A percentile compares a stretch with the other conserved stretches of the same genome.
These are phyloP conservation scores for Auriscalpium microsporum DNA, from an alignment of 768 basidiomycete species.

Conservation along the genomic window DNA sequence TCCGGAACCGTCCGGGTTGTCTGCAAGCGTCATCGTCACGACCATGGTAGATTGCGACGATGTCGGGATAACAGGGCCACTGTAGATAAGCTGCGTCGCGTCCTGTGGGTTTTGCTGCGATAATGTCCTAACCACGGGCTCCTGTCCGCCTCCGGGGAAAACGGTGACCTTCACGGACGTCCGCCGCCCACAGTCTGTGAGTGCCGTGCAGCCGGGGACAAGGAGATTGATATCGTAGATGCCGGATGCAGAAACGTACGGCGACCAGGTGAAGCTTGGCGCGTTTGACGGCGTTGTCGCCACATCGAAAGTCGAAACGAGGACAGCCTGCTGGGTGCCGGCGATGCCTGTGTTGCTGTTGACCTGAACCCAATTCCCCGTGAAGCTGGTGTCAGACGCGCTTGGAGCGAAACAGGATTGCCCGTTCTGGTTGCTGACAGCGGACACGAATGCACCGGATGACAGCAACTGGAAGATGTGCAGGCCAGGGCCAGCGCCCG, in stretches of 20 bases:
- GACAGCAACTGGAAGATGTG: conserved; percentile 91
- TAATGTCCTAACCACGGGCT: conserved; percentile 60
- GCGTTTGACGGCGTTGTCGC: conserved; percentile 50
- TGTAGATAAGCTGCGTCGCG: conserved; percentile 56
- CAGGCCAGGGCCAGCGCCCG: conserved; percentile 69
- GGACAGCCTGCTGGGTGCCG: conserved; percentile 70
- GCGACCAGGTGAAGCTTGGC: conserved; percentile 85
- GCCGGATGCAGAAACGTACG: conserved; percentile 86
- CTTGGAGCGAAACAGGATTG: conserved; percentile 72
- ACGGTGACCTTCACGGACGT: conserved; percentile 80
- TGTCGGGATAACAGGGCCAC: conserved; percentile 73
- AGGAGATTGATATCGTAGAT: conserved; percentile 77
- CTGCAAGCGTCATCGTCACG: conserved; percentile 66
- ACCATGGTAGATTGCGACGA: conserved; percentile 64
- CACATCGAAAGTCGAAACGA: conserved; percentile 58
- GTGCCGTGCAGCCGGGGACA: conserved; percentile 76
- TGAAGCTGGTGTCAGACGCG: conserved; percentile 57
- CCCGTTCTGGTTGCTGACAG: conserved; percentile 49
- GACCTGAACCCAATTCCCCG: conserved; percentile 63
- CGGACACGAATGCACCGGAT: conserved; percentile 83
- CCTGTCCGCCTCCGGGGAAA: conserved; percentile 61
- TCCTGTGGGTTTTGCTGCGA: conserved; percentile 68
- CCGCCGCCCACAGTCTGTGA: conserved; percentile 72
- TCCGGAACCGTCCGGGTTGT: conserved; percentile 52
- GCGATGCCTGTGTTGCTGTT: conserved; percentile 64